A percentile compares a stretch with the other conserved stretches of the same genome.
Conservation (phyloP, 1,139 yeast genomes). For the Candida gigantensis region DNA sequence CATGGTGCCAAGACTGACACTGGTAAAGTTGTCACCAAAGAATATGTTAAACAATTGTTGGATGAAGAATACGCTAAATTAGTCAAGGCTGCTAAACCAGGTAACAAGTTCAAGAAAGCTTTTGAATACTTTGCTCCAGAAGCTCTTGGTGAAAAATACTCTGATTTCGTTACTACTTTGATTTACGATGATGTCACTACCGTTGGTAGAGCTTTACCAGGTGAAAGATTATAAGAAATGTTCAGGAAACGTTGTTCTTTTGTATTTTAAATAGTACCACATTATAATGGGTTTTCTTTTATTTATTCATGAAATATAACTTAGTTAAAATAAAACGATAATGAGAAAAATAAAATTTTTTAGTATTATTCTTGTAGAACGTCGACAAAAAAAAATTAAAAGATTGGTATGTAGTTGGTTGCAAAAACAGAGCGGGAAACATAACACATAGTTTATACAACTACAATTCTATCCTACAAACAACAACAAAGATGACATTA, state of each 20-base stretch:
- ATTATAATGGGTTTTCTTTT: neutral
- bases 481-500: slow-evolving; percentile 1
- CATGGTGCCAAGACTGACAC: slow-evolving; percentile 66
- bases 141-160: slow-evolving; percentile 64
- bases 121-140: slow-evolving; percentile 66
- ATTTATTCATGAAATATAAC: slow-evolving; percentile 1
- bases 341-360: too few relatives aligned
- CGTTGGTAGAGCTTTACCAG: slow-evolving; percentile 46
- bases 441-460: too few relatives aligned
- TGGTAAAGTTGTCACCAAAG: slow-evolving; percentile 59
- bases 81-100: slow-evolving; percentile 46
- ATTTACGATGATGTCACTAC: slow-evolving; percentile 70
- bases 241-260: slow-evolving; percentile 8
- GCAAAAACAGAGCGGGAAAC: too few relatives aligned
- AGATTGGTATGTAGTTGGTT: too few relatives aligned
- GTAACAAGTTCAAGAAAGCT: slow-evolving; percentile 64
- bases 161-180: slow-evolving; percentile 73
- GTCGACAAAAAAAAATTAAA: too few relatives aligned
- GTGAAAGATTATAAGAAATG: slow-evolving; percentile 40
- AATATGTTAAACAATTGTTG: slow-evolving; percentile 55
- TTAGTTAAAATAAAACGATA: neutral
- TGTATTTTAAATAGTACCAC: slow-evolving; percentile 4
- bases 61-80: slow-evolving; percentile 64
- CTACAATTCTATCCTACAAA: neutral
- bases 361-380: too few relatives aligned